Evolutionary conservation across 305 asterid species (phyloP), one percentile per base, ranked within the genome.

Genomic region (Rubia peregrina): DNA sequence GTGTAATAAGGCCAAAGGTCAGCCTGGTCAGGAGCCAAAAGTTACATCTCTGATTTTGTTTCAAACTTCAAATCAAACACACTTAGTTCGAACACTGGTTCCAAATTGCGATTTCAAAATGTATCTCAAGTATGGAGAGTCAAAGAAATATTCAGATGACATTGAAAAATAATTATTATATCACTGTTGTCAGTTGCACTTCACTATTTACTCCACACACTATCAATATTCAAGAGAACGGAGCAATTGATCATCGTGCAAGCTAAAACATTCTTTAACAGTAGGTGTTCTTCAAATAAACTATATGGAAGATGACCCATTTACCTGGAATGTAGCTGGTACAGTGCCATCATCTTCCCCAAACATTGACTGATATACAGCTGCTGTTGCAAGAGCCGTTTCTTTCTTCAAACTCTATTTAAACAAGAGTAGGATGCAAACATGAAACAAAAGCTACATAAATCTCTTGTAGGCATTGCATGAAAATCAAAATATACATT

Each of bases 261-360:
- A 26, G 43, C n/a, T 3, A 9, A 53, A 65, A 51, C 9, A 7
- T n/a, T 65, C 16, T 43, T 21, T 61, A 26, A 19, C 24, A 49
- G 24, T 53, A 60, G 3, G 36, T 44, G 38, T 33, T 22, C 40
- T 1, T 42, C 33, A 9, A 67, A 43, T 16, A 55, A 0, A 40
- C 17, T 6, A 33, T 1, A 30, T 8, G 61, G 71, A 17, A 14
- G 19, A 33, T 14, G 43, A 61, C 19, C 24, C n/a, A 51, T 42
- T 71, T 81, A 90, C 98, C 96, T 89, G 97, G 78, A 90, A 93
- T 53, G 97, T 92, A 71, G 96, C 93, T 22, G 98, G 98, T 77
- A 92, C 80, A 72, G 92, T 86, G 80, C 97, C 98, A 83, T 92
- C 98, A 73, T 89, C 96, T 9, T 88, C 95, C 51, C 87, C 97